Evolutionary conservation across 1,284 basidiomycete genomes (phyloP).

Genomic region (Boletus semigastroideus): DNA sequence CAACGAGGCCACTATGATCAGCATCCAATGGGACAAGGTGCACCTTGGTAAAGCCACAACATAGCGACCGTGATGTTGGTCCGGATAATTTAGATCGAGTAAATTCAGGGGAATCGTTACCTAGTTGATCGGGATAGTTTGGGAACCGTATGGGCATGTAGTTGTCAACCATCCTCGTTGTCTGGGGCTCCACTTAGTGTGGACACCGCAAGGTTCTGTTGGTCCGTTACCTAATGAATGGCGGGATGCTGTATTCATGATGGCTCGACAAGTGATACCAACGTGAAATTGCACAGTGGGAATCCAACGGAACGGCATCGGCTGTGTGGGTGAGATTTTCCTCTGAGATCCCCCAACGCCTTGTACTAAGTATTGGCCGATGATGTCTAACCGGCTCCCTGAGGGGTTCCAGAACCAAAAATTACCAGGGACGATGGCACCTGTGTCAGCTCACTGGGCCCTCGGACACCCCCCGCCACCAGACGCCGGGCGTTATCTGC

Average conservation of each 20-base stretch:
- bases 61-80: not conserved
- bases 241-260: slow-evolving; percentile 27
- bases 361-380: not conserved
- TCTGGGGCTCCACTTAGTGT: slow-evolving; percentile 1
- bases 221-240: slow-evolving; percentile 5
- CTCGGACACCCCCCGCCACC: slow-evolving; percentile 24
- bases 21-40: not conserved
- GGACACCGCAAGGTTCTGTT: not conserved
- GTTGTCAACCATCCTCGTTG: slow-evolving; percentile 15
- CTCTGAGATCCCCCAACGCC: not conserved
- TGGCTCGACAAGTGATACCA: slow-evolving; percentile 5
- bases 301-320: not conserved
- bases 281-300: slow-evolving; percentile 10
- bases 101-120: not conserved
- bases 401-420: slow-evolving; percentile 9
- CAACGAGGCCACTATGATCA: slow-evolving; percentile 16
- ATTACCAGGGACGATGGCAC: slow-evolving; percentile 1
- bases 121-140: not conserved
- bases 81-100: slow-evolving; percentile 4
- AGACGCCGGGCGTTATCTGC: slow-evolving; percentile 34
- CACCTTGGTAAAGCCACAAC: slow-evolving; percentile 4
- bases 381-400: slow-evolving; percentile 1
- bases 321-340: not conserved
- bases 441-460: slow-evolving; percentile 11
- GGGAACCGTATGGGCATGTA: not conserved